Evolutionary conservation across 140 eudicot species (phyloP).

Genomic region (Anethum foeniculum): DNA sequence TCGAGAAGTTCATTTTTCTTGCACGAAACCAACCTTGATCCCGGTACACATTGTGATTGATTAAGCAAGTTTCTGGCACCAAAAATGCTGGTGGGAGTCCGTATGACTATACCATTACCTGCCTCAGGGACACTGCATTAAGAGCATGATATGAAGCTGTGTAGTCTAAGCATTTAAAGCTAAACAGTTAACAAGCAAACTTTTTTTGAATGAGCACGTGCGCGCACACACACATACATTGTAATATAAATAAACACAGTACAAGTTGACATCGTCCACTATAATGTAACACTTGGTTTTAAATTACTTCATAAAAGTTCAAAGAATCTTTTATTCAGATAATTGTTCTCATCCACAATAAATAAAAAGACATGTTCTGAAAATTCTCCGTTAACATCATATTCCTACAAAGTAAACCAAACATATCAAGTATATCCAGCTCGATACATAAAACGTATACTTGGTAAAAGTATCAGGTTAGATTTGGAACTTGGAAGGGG

Average conservation of each 20-base stretch:
- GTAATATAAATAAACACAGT: background rate
- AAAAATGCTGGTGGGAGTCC: conserved; percentile 43
- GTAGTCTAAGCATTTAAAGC: background rate
- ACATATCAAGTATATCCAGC: background rate
- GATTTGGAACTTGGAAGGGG: background rate
- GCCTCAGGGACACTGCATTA: conserved; percentile 53
- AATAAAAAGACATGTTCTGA: background rate
- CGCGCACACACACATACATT: too few relatives aligned
- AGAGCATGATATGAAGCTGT: conserved; percentile 10
- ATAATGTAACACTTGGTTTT: background rate
- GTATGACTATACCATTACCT: conserved; percentile 63
- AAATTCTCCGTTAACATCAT: background rate
- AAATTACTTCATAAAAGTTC: background rate
- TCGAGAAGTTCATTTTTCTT: conserved; percentile 31
- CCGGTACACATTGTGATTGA: conserved; percentile 42
- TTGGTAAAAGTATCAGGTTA: background rate
- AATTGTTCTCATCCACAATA: background rate
- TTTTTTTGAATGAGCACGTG: background rate
- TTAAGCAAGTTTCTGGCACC: conserved; percentile 38
- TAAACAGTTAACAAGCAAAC: background rate
- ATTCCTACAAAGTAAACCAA: background rate
- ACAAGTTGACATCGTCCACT: background rate
- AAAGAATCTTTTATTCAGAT: background rate
- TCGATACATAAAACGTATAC: background rate
- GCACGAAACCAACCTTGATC: conserved; percentile 47